Conservation (phyloP, 2,329 filamentous ascomycete genomes). For the Phyllosticta citriasiana region DNA sequence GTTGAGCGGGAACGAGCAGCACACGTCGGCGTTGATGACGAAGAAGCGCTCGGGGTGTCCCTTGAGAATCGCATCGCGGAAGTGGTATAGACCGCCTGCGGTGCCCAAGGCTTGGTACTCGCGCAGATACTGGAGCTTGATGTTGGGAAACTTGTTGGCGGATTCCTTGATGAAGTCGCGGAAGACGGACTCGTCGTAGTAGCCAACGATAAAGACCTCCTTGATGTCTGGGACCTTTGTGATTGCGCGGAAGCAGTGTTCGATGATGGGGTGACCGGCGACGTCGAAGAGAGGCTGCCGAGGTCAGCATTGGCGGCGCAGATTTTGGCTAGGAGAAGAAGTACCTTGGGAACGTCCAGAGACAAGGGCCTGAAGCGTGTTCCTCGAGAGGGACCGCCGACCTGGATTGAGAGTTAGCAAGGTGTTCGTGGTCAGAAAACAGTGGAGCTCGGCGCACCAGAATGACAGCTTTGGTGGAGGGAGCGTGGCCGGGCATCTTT, state of each 20-base stretch:
- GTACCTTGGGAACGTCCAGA: slow-evolving; percentile 87
- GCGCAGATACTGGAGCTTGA: slow-evolving; percentile 88
- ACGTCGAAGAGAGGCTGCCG: slow-evolving; percentile 89
- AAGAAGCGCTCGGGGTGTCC: slow-evolving; percentile 91
- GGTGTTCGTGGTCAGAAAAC: background rate
- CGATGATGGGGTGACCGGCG: slow-evolving; percentile 95
- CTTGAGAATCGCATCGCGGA: slow-evolving; percentile 97
- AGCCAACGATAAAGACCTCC: slow-evolving; percentile 95
- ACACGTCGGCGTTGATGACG: slow-evolving; percentile 95
- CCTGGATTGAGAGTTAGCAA: slow-evolving; percentile 44
- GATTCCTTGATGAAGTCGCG: slow-evolving; percentile 96
- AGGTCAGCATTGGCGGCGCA: slow-evolving; percentile 16
- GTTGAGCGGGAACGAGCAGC: slow-evolving; percentile 92
- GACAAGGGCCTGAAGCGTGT: slow-evolving; percentile 92
- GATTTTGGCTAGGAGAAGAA: slow-evolving; percentile 8
- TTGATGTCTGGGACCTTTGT: slow-evolving; percentile 84
- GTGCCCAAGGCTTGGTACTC: slow-evolving; percentile 96
- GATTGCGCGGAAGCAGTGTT: slow-evolving; percentile 89
- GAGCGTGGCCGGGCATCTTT: slow-evolving; percentile 16
- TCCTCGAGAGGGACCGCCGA: slow-evolving; percentile 89
- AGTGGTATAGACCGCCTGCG: slow-evolving; percentile 94
- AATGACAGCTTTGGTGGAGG: slow-evolving; percentile 84
- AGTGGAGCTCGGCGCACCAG: slow-evolving; percentile 50
- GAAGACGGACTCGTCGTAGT: slow-evolving; percentile 96
- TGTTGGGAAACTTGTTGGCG: slow-evolving; percentile 70